A percentile compares a stretch with the other conserved stretches of the same genome.
These are phyloP conservation scores for Podospora australis DNA, from an alignment of 495 filamentous ascomycete species.

Conservation along the genomic window DNA sequence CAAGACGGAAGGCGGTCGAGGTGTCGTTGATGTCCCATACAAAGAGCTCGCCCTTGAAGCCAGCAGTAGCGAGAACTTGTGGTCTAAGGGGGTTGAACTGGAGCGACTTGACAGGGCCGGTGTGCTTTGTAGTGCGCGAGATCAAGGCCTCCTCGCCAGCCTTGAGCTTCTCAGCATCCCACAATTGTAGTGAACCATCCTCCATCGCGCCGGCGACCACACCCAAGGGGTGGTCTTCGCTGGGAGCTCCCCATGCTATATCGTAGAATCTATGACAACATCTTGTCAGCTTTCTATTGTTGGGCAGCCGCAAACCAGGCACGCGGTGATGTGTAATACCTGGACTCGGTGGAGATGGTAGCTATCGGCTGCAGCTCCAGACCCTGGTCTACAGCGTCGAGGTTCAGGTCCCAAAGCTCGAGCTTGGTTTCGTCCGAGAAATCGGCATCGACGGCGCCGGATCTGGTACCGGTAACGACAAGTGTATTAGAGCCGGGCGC, in stretches of 20 bases:
- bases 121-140: conserved; percentile 86
- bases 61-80: conserved; percentile 86
- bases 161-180: conserved; percentile 86
- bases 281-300: conserved; percentile 1
- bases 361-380: conserved; percentile 80
- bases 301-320: not conserved
- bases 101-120: conserved; percentile 85
- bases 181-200: conserved; percentile 91
- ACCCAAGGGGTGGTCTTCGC: conserved; percentile 66
- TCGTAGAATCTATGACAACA: conserved; percentile 74
- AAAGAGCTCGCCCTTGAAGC: conserved; percentile 92
- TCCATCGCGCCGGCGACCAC: conserved; percentile 94
- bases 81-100: conserved; percentile 96
- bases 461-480: conserved; percentile 90
- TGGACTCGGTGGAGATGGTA: conserved; percentile 81
- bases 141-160: conserved; percentile 62
- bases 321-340: conserved; percentile 44
- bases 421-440: conserved; percentile 96
- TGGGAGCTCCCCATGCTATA: conserved; percentile 83
- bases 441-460: conserved; percentile 90
- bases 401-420: conserved; percentile 88
- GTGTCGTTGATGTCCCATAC: conserved; percentile 90
- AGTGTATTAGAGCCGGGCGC: conserved; percentile 72
- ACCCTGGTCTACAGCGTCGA: conserved; percentile 65
- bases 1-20: conserved; percentile 78